Percentiles rank a stretch among this genome's conserved stretches.
Conservation (phyloP, 2,329 filamentous ascomycete species). For the Acrodontium crateriforme region DNA sequence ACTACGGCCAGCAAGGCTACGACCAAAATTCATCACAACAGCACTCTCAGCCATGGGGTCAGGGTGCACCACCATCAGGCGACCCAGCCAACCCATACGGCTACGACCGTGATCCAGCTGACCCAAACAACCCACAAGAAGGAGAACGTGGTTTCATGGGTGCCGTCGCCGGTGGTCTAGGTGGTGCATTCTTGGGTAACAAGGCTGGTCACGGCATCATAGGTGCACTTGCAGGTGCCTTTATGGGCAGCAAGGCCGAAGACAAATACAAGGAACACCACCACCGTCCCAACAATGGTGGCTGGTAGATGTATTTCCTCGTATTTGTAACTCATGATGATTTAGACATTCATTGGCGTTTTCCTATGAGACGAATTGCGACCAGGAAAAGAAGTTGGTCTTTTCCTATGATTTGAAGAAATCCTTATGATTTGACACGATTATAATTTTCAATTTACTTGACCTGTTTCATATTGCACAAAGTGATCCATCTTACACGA, state of each 20-base stretch:
- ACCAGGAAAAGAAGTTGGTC: too few relatives aligned
- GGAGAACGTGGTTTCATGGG: constrained; percentile 45
- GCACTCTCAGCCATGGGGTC: constrained; percentile 3
- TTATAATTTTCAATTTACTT: too few relatives aligned
- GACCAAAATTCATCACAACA: constrained; percentile 18
- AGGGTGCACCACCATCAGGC: constrained; percentile 19
- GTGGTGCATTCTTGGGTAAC: constrained; percentile 42
- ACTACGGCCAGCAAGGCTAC: constrained; percentile 14
- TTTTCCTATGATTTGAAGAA: too few relatives aligned
- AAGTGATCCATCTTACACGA: too few relatives aligned
- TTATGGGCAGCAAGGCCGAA: constrained; percentile 41
- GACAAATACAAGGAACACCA: constrained; percentile 37
- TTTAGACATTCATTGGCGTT: too few relatives aligned
- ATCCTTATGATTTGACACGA: too few relatives aligned
- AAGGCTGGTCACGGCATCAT: constrained; percentile 45
- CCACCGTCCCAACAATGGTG: constrained; percentile 12
- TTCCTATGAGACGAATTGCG: too few relatives aligned
- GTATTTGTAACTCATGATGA: too few relatives aligned
- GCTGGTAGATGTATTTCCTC: too few relatives aligned
- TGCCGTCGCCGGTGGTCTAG: constrained; percentile 41
- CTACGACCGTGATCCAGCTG: constrained; percentile 17
- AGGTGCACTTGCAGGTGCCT: constrained; percentile 40
- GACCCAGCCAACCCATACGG: constrained; percentile 25
- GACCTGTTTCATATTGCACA: too few relatives aligned
- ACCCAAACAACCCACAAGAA: constrained; percentile 33